A percentile compares a stretch with the other conserved stretches of the same genome.
Conservation (phyloP, 257 asterid species). For the Solanum sitiens region DNA sequence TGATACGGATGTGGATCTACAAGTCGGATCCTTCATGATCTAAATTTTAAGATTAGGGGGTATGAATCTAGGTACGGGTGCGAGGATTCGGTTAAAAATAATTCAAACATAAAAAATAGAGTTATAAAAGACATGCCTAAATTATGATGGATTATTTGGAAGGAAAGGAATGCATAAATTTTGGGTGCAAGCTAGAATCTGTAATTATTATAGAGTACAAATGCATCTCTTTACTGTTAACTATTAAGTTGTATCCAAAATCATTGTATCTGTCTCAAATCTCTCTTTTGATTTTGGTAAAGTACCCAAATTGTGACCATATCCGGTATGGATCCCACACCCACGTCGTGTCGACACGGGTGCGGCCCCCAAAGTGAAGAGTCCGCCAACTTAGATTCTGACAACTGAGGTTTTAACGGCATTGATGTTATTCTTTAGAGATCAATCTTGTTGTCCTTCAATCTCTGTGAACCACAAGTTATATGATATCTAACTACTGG, state of each 20-base stretch:
- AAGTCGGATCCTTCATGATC: neutral
- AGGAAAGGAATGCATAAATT: neutral
- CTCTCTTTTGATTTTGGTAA: neutral
- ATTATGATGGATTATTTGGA: neutral
- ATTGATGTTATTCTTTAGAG: neutral
- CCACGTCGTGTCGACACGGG: neutral
- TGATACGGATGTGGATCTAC: neutral
- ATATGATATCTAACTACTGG: neutral
- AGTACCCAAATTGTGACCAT: neutral
- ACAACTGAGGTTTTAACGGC: neutral
- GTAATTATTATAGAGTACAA: neutral
- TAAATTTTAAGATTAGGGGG: neutral
- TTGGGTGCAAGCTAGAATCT: neutral
- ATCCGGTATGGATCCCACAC: neutral
- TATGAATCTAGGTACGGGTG: neutral
- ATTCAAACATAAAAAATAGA: neutral
- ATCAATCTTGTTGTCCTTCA: neutral
- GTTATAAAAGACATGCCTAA: neutral
- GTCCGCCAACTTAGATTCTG: neutral
- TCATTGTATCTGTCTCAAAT: neutral
- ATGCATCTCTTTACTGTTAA: neutral
- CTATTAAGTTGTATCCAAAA: neutral
- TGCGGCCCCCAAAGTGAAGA: neutral
- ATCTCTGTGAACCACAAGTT: neutral
- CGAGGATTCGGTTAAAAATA: neutral